Evolutionary conservation across 2,329 filamentous ascomycete species (phyloP), one percentile per base, ranked within the genome.

Genomic region (Diaporthe velutina): DNA sequence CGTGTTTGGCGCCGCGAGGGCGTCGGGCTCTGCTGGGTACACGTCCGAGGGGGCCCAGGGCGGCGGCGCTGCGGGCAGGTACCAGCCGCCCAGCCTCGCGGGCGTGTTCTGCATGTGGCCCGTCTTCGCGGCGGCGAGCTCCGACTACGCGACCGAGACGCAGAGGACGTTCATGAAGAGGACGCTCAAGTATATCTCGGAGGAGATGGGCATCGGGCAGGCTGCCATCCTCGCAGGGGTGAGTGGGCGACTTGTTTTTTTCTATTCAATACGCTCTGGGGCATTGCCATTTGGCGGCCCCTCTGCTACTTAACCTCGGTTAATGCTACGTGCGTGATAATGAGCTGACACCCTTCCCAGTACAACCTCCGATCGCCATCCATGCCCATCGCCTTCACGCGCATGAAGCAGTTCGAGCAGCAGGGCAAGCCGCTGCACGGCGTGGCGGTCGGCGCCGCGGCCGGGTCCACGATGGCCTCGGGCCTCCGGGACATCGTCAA

Each of bases 131-230:
- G 75, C 75, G 40, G 70, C 73, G n/a, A 76, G 73, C 48, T 76
- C 75, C 2, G 75, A 76, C 9, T 76, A 68, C n/a, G 42, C 75
- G 22, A 73, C 70, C 0, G 75, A 76, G 13, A 57, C 70, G 58
- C 75, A 76, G 64, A 42, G 73, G 55, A 45, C 42, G 17, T 76
- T 75, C 13, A 54, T 75, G 55, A 76, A 73, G 73, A 67, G 70
- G 64, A 75, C 75, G 25, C 30, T 76, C 5, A 75, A 68, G 57
- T 75, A 75, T 9, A 75, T 76, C 22, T 55, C 70, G 30, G 75
- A 75, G 57, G 75, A 76, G 70, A 75, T 76, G 38, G 75, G 75
- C 42, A 76, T 76, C 19, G 75, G 75, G 58, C 73, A 75, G 73
- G 75, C 75, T 52, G 71, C 73, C 28, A 75, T 76, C 40, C 58